A percentile compares a stretch with the other conserved stretches of the same genome.
Evolutionary conservation across 176 grass and related monocot genomes (phyloP).

Genomic region (Avena eriantha): DNA sequence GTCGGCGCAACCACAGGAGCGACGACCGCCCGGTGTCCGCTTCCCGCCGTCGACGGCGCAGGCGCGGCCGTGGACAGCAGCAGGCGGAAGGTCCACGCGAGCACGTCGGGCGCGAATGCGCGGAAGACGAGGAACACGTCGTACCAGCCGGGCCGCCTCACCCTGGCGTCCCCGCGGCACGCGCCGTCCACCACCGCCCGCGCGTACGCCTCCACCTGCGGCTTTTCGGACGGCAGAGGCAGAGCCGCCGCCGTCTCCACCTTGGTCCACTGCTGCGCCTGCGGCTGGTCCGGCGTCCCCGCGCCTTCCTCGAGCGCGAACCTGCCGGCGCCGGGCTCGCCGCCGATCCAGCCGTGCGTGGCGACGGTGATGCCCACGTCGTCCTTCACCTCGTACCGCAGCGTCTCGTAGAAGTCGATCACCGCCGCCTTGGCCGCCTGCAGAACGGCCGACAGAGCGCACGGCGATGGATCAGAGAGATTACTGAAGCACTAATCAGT

Average conservation of each 20-base stretch:
- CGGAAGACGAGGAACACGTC: slow-evolving; percentile 87
- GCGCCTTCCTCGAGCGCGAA: slow-evolving; percentile 73
- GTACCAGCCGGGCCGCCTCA: slow-evolving; percentile 69
- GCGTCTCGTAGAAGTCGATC: slow-evolving; percentile 87
- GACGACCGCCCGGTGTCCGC: neutral
- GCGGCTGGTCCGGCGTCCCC: slow-evolving; percentile 50
- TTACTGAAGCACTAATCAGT: neutral
- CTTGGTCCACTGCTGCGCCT: neutral
- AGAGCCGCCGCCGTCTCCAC: neutral
- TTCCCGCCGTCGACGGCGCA: neutral
- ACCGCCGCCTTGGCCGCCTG: slow-evolving; percentile 89
- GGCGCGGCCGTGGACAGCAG: slow-evolving; percentile 45
- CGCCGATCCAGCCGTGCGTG: slow-evolving; percentile 80
- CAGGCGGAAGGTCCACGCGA: slow-evolving; percentile 80
- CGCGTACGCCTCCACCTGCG: slow-evolving; percentile 59
- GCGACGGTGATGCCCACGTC: slow-evolving; percentile 75
- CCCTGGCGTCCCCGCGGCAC: slow-evolving; percentile 74
- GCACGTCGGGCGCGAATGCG: slow-evolving; percentile 74
- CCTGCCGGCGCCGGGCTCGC: slow-evolving; percentile 55
- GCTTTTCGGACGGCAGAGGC: neutral
- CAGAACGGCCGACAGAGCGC: neutral
- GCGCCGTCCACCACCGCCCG: slow-evolving; percentile 71
- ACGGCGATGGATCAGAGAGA: neutral
- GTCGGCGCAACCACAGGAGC: neutral
- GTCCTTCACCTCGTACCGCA: slow-evolving; percentile 78